phyloP scores from a whole-genome alignment of 345 rosid species.

The Luvunga scandens region DNA sequence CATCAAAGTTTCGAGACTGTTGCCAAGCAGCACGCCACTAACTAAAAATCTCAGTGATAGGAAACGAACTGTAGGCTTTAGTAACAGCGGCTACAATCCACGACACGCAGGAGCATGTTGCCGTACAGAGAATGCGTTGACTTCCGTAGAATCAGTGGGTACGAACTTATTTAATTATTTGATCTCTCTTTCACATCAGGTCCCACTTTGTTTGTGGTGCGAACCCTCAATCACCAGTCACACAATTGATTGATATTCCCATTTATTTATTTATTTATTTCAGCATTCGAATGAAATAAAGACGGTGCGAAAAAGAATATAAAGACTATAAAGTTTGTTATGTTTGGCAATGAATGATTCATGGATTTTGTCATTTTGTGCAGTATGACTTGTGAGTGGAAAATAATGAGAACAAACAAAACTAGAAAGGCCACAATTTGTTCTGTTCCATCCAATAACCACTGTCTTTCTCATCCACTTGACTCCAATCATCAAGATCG shows the following conservation, averaged over 20 bases:
- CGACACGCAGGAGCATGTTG: background rate
- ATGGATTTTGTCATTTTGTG: background rate
- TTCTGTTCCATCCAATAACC: background rate
- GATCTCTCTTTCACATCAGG: background rate
- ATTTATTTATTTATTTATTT: no score
- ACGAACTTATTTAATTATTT: background rate
- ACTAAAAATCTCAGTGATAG: background rate
- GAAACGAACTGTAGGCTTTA: background rate
- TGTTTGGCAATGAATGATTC: no score
- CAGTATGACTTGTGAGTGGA: background rate
- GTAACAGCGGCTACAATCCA: background rate
- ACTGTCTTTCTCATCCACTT: slow-evolving; percentile 5
- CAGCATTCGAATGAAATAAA: background rate
- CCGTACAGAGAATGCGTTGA: background rate
- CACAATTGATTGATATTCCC: background rate
- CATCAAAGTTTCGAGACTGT: background rate
- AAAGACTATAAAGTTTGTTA: background rate
- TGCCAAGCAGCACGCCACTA: background rate
- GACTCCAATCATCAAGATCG: background rate
- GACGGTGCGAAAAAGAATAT: background rate
- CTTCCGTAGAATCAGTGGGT: background rate
- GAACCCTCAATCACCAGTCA: background rate
- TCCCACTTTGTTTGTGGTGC: background rate
- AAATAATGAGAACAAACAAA: background rate
- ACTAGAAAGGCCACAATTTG: slow-evolving; percentile 9